These are phyloP conservation scores for Rhodotorula sp. DNA, from an alignment of 1,284 basidiomycete species.

Conservation along the genomic window DNA sequence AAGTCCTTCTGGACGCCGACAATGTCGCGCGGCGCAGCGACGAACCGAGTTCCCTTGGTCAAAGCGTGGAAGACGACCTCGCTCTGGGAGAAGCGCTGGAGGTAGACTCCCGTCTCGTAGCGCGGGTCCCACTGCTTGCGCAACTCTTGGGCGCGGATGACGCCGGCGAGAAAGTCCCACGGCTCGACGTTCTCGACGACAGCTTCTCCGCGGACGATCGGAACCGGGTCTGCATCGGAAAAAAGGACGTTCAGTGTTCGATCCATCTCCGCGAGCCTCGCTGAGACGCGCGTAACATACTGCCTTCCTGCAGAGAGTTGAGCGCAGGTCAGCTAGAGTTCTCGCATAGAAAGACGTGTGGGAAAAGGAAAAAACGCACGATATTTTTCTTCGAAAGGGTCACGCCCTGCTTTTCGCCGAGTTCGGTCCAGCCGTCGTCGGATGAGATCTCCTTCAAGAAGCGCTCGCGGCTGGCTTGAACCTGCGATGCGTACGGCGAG, in stretches of 20 bases:
- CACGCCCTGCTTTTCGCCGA: constrained; percentile 33
- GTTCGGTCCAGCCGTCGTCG: constrained; percentile 29
- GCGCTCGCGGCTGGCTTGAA: constrained; percentile 12
- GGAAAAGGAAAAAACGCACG: neutral
- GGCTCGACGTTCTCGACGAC: constrained; percentile 15
- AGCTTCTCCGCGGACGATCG: constrained; percentile 34
- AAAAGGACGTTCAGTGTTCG: neutral
- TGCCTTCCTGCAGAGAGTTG: neutral
- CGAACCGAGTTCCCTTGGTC: constrained; percentile 29
- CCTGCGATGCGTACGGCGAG: constrained; percentile 2
- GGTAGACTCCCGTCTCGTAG: constrained; percentile 26
- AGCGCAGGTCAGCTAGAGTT: neutral
- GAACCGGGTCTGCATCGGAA: constrained; percentile 22
- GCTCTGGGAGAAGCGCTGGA: constrained; percentile 17
- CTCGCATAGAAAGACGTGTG: too few relatives aligned
- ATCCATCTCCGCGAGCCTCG: too few relatives aligned
- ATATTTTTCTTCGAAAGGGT: constrained; percentile 2
- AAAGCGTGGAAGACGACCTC: constrained; percentile 27
- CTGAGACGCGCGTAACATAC: neutral
- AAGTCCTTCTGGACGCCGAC: constrained; percentile 32
- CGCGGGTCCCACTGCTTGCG: constrained; percentile 34
- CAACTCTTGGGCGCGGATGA: constrained; percentile 28
- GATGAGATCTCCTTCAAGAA: constrained; percentile 20
- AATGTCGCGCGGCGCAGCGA: constrained; percentile 35
- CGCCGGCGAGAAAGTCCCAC: constrained; percentile 32